These are phyloP conservation scores for Tulasnella sp. DNA, from an alignment of 768 basidiomycete genomes.

Conservation along the genomic window DNA sequence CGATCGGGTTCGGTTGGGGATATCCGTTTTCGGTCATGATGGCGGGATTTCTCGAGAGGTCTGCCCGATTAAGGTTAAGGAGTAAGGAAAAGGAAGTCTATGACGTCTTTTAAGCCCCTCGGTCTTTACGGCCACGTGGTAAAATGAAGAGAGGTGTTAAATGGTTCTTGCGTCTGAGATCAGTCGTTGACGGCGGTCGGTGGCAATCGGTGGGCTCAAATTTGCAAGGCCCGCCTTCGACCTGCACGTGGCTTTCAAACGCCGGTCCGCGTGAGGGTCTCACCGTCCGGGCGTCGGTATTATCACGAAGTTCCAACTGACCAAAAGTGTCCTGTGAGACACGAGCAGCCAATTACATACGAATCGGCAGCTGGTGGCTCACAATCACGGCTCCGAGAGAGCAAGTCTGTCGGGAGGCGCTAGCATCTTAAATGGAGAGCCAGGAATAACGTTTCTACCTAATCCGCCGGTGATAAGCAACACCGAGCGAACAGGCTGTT, in stretches of 20 bases:
- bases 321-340: background rate
- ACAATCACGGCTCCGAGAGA: background rate
- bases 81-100: background rate
- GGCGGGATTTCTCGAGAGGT: background rate
- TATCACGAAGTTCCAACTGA: background rate
- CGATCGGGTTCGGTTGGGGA: background rate
- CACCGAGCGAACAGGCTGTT: background rate
- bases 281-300: background rate
- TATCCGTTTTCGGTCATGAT: background rate
- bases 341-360: background rate
- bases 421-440: background rate
- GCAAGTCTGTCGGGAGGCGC: background rate
- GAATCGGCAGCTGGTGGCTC: background rate
- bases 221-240: background rate
- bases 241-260: background rate
- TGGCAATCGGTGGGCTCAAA: background rate
- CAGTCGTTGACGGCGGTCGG: background rate
- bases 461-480: background rate
- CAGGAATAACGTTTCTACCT: background rate
- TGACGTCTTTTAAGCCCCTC: background rate
- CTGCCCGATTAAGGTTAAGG: background rate
- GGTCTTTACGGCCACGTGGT: background rate
- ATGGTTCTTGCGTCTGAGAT: background rate
- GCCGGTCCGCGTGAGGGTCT: background rate
- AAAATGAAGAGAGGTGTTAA: background rate